Conservation (phyloP, 1,284 basidiomycete species). For the Porogramme epimiltina region DNA sequence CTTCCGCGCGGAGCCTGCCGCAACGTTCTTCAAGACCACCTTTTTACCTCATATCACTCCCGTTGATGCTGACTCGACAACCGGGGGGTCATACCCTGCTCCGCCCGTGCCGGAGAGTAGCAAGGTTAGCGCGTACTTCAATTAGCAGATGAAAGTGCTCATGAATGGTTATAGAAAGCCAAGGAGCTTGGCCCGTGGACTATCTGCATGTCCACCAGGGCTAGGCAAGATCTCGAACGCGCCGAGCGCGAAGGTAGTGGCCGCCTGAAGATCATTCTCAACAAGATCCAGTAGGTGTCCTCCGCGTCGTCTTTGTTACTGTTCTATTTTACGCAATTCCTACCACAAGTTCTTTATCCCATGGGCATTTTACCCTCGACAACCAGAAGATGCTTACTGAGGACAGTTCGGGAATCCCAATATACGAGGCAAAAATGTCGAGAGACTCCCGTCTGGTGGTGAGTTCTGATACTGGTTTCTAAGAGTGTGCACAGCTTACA, state of each 20-base stretch:
- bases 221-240: constrained; percentile 43
- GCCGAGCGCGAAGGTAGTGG: constrained; percentile 40
- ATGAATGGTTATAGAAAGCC: no score
- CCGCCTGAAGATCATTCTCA: constrained; percentile 42
- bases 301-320: neutral
- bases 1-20: no score
- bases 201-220: constrained; percentile 47
- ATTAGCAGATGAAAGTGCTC: no score
- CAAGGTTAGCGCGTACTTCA: no score
- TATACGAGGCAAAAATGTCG: constrained; percentile 67
- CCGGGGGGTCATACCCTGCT: no score
- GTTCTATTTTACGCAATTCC: neutral
- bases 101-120: no score
- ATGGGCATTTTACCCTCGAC: constrained; percentile 60
- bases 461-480: constrained; percentile 21
- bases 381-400: constrained; percentile 61
- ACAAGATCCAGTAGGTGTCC: constrained; percentile 41
- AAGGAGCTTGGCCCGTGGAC: constrained; percentile 50
- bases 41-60: no score
- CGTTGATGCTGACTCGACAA: no score
- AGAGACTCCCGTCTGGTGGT: constrained; percentile 56
- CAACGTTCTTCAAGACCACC: no score
- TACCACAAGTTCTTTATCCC: constrained; percentile 52
- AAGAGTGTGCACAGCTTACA: neutral
- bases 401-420: constrained; percentile 35